Evolutionary conservation across 305 asterid species (phyloP).

Genomic region (Striga hermonthica): DNA sequence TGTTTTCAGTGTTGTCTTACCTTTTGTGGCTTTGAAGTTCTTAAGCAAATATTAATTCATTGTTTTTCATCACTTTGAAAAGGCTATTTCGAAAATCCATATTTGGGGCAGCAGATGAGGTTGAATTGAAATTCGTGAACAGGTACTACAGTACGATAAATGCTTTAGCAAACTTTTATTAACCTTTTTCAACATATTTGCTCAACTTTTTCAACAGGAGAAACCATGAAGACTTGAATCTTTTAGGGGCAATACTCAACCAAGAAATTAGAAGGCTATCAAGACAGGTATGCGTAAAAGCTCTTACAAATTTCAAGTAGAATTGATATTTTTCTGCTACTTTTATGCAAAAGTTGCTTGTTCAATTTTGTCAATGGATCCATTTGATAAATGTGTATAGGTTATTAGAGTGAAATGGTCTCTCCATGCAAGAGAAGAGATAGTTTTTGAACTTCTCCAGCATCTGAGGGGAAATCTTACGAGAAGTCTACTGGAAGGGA

Average conservation of each 20-base stretch:
- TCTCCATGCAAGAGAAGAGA: slow-evolving; percentile 97
- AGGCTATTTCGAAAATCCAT: slow-evolving; percentile 90
- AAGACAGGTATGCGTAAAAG: slow-evolving; percentile 77
- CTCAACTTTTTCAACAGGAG: slow-evolving; percentile 50
- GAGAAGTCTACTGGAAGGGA: slow-evolving; percentile 63
- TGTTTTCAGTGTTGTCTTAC: background rate
- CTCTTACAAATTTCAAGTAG: too few relatives aligned
- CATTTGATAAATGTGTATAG: slow-evolving; percentile 35
- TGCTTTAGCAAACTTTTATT: slow-evolving; percentile 18
- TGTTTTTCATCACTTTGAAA: slow-evolving; percentile 27
- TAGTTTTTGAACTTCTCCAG: slow-evolving; percentile 88
- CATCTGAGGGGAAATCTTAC: slow-evolving; percentile 75
- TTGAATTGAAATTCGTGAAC: slow-evolving; percentile 85
- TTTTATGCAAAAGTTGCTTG: too few relatives aligned
- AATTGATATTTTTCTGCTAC: too few relatives aligned
- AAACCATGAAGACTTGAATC: slow-evolving; percentile 77
- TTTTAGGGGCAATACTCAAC: slow-evolving; percentile 74
- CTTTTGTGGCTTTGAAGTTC: slow-evolving; percentile 19
- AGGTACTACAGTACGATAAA: slow-evolving; percentile 52
- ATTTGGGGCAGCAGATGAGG: slow-evolving; percentile 98
- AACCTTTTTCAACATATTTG: slow-evolving; percentile 14
- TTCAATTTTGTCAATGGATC: too few relatives aligned
- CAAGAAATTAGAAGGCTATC: slow-evolving; percentile 90
- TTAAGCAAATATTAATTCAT: background rate
- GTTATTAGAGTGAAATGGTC: slow-evolving; percentile 98